Conservation (phyloP, 768 basidiomycete genomes). For the Tephrocybe sp. region DNA sequence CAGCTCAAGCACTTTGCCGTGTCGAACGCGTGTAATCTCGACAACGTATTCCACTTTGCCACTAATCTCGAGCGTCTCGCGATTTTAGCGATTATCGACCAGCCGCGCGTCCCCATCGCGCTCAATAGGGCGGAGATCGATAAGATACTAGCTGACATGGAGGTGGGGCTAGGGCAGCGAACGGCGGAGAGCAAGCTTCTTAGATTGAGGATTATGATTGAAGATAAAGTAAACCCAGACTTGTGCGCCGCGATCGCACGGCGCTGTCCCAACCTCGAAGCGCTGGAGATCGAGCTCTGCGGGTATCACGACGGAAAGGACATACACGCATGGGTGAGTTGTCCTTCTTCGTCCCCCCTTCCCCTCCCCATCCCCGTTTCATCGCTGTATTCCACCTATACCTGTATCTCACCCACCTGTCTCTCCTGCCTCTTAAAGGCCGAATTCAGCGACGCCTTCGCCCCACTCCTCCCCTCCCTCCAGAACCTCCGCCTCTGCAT, state of each 20-base stretch:
- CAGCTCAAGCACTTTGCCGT: conserved; percentile 33
- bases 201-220: conserved; percentile 36
- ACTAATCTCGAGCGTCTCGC: conserved; percentile 30
- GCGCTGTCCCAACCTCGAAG: conserved; percentile 33
- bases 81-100: conserved; percentile 33
- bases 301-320: conserved; percentile 38
- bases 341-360: neutral
- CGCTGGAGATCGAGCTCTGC: conserved; percentile 39
- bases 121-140: conserved; percentile 29
- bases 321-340: conserved; percentile 36
- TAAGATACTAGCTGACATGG: conserved; percentile 29
- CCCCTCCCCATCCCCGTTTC: neutral
- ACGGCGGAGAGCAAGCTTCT: conserved; percentile 18
- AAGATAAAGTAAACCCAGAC: conserved; percentile 33
- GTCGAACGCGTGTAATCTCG: conserved; percentile 34
- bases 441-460: conserved; percentile 31
- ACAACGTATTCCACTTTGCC: conserved; percentile 27
- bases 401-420: conserved; percentile 6
- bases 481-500: conserved; percentile 32
- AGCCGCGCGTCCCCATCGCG: conserved; percentile 35
- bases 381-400: neutral
- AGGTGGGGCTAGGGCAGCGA: conserved; percentile 14
- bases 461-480: conserved; percentile 20
- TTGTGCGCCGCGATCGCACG: conserved; percentile 28
- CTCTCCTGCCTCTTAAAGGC: conserved; percentile 19